Evolutionary conservation across 768 basidiomycete species (phyloP), one percentile per base, ranked within the genome.

Genomic region (Rhizopogon vulgaris): DNA sequence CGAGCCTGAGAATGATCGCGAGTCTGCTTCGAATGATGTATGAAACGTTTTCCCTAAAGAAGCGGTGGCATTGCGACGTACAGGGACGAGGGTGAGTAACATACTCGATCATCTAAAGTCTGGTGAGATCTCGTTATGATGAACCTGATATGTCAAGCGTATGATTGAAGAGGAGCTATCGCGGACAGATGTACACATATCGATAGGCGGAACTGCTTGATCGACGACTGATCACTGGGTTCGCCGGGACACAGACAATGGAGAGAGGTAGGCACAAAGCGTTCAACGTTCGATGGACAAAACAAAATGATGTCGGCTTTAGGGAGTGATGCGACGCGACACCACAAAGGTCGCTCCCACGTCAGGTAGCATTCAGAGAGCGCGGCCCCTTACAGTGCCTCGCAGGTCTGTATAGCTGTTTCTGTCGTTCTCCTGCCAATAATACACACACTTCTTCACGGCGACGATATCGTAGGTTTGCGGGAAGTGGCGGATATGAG

Each of bases 1-100:
- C 11, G 11, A 34, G 32, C 32, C 11, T 34, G 12, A 34, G 32
- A 34, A 12, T 12, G 32, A 46, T 46, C 8, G 11, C 4, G n/a
- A 43, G 42, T 14, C 14, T 24, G 9, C 45, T 46, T 46, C 32
- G 30, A 46, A 46, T 46, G 45, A 46, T 46, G 45, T 46, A 46
- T 46, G 45, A 46, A 46, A 45, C 4, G 30, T 17, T 15, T 14
- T 9, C 5, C 36, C 18, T 22, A 45, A 32, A 45, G 30, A 45
- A 32, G 18, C 17, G 14, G 3, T 18, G 17, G 7, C 17, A 45
- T 22, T 32, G 43, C 45, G 34, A 46, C 45, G 32, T 46, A 18
- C 8, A 32, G 18, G 43, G 32, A 46, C 18, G 9, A 34, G 18
- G 2, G 7, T 14, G 28, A 45, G 28, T 7, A 45, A 45, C 43